phyloP scores from a whole-genome alignment of 2,329 filamentous ascomycete genomes.

The Elsinoe perseae region DNA sequence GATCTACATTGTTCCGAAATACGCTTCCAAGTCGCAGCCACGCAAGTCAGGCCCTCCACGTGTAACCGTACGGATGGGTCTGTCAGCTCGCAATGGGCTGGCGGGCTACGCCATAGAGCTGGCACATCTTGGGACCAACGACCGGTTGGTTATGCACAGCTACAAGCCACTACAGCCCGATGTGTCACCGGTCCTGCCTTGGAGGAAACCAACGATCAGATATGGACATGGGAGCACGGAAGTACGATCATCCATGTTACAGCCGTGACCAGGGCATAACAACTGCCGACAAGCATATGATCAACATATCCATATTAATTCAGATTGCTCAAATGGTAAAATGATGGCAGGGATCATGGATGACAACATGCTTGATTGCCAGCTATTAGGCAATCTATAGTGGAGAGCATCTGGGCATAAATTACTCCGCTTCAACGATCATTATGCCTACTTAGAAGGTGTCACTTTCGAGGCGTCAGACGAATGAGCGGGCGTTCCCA shows the following conservation, averaged over 20 bases:
- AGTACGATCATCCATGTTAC: constrained; percentile 1
- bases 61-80: not conserved
- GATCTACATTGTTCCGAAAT: not conserved
- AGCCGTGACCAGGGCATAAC: not conserved
- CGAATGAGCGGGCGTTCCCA: not conserved
- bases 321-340: not conserved
- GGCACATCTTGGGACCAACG: not conserved
- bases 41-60: not conserved
- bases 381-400: constrained; percentile 14
- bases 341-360: constrained; percentile 8
- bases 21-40: not conserved
- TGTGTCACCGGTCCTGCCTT: not conserved
- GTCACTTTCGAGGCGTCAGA: not conserved
- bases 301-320: not conserved
- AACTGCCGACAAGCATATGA: constrained; percentile 11
- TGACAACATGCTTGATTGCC: not conserved
- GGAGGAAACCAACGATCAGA: not conserved
- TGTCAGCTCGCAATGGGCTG: not conserved
- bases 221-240: not conserved
- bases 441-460: not conserved
- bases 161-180: not conserved
- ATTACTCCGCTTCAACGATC: not conserved
- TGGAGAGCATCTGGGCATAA: not conserved
- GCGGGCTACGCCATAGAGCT: not conserved
- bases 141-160: not conserved